phyloP scores from a whole-genome alignment of 179 eudicot species.

The Patellifolia procumbens region DNA sequence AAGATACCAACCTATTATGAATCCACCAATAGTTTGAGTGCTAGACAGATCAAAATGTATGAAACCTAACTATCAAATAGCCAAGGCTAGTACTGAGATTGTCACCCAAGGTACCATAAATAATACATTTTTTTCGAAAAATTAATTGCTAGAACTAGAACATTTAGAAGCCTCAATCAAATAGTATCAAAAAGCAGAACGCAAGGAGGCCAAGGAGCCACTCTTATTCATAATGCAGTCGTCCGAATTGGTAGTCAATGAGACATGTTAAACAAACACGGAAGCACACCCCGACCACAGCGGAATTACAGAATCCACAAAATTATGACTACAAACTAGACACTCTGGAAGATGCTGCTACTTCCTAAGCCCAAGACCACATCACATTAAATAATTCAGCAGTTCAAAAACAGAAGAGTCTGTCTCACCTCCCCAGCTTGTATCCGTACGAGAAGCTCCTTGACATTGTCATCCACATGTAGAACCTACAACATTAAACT shows the following conservation, averaged over 20 bases:
- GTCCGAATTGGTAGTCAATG: neutral
- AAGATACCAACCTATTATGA: neutral
- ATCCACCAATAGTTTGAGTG: neutral
- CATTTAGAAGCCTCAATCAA: neutral
- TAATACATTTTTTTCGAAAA: neutral
- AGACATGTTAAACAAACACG: neutral
- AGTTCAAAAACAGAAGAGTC: neutral
- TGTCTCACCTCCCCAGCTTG: slow-evolving; percentile 64
- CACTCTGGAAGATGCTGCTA: neutral
- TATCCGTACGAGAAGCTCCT: slow-evolving; percentile 57
- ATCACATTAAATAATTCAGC: slow-evolving; percentile 4
- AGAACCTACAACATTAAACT: slow-evolving; percentile 48
- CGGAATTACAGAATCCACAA: neutral
- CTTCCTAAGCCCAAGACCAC: neutral
- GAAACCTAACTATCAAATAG: neutral
- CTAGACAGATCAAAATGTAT: neutral
- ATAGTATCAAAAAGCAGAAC: neutral
- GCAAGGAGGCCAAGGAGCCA: neutral
- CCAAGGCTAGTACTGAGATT: neutral
- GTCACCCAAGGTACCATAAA: neutral
- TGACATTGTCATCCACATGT: slow-evolving; percentile 64
- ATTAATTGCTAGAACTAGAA: neutral
- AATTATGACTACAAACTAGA: neutral
- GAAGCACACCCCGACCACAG: neutral
- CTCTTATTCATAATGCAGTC: neutral